A percentile compares a stretch with the other conserved stretches of the same genome.
Evolutionary conservation across 108 stramenopile species (phyloP).

Genomic region (Chaetoceros tenuissimus): DNA sequence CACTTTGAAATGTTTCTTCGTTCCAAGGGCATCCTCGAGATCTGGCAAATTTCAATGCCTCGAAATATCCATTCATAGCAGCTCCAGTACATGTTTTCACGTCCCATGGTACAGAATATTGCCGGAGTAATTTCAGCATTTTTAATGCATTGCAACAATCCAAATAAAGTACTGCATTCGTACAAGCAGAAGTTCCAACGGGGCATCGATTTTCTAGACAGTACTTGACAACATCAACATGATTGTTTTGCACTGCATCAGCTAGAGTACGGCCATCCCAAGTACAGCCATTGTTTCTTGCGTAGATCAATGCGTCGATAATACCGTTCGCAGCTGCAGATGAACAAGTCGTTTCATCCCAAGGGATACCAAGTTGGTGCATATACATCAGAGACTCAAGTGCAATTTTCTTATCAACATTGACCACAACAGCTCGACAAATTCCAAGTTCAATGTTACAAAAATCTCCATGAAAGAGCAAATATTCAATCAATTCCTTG

Average conservation of each 20-base stretch:
- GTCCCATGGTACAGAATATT: background rate
- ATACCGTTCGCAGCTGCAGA: background rate
- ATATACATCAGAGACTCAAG: no score
- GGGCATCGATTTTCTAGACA: background rate
- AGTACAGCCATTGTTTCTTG: no score
- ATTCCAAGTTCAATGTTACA: no score
- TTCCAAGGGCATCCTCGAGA: background rate
- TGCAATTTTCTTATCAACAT: no score
- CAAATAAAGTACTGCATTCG: no score
- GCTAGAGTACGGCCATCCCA: background rate
- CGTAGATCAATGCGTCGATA: no score
- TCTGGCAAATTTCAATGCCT: background rate
- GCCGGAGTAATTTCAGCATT: background rate
- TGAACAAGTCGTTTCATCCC: background rate
- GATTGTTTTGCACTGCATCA: background rate
- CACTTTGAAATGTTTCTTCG: background rate
- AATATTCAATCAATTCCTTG: no score
- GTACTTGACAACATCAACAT: background rate
- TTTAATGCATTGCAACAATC: no score
- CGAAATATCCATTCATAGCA: background rate
- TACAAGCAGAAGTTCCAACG: background rate
- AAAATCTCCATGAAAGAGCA: no score
- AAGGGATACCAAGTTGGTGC: no score
- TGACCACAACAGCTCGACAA: no score
- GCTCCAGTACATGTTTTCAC: conserved; percentile 1